A percentile compares a stretch with the other conserved stretches of the same genome.
Conservation (phyloP, 371 early-diverging fungal genomes). For the Zychaea mexicana region DNA sequence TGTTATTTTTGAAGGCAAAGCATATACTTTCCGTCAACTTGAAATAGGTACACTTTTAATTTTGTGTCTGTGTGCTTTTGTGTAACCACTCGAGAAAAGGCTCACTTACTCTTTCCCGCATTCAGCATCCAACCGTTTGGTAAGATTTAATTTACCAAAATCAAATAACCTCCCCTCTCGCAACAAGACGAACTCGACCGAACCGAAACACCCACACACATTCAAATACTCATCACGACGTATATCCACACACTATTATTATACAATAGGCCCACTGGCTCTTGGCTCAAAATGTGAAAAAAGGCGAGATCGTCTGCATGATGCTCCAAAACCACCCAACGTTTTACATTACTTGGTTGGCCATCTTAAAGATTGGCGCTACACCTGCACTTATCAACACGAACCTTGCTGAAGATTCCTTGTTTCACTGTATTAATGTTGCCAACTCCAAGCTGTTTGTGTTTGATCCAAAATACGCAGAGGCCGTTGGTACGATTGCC, state of each 20-base stretch:
- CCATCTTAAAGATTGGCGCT: conserved; percentile 36
- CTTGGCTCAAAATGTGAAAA: conserved; percentile 22
- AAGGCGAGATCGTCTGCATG: conserved; percentile 31
- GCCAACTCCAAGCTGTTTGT: conserved; percentile 26
- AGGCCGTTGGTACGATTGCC: conserved; percentile 22
- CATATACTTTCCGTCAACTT: conserved; percentile 28
- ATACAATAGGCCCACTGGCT: conserved; percentile 29
- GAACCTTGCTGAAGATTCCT: conserved; percentile 25
- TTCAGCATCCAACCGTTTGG: conserved; percentile 20
- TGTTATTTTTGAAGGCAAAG: conserved; percentile 33
- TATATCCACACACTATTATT: neutral
- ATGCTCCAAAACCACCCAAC: conserved; percentile 42
- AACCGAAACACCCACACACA: conserved; percentile 1
- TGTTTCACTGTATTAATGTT: conserved; percentile 38
- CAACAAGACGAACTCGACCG: too few species aligned
- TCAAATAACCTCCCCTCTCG: too few species aligned
- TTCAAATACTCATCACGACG: too few species aligned
- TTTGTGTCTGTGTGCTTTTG: neutral
- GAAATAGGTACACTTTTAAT: conserved; percentile 24
- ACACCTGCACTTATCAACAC: conserved; percentile 36
- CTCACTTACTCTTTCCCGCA: neutral
- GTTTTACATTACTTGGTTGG: conserved; percentile 29
- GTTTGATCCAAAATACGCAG: conserved; percentile 31
- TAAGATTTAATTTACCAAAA: conserved; percentile 4
- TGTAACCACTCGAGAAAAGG: neutral